These are phyloP conservation scores for Hypoxylon sp. DNA, from an alignment of 2,329 filamentous ascomycete species.

Conservation along the genomic window DNA sequence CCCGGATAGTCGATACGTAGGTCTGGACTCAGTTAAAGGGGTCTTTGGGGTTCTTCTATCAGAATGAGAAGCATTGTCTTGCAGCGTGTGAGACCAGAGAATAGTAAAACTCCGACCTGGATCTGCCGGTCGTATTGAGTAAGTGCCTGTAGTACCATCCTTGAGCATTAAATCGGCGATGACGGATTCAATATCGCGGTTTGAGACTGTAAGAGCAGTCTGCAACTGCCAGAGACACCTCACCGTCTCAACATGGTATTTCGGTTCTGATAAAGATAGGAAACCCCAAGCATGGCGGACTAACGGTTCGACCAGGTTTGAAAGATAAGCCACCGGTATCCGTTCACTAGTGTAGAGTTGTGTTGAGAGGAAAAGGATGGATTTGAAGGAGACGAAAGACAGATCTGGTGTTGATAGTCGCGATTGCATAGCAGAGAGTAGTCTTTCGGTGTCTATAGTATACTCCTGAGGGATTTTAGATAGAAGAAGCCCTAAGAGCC, in stretches of 20 bases:
- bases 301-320: constrained; percentile 75
- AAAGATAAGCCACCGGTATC: constrained; percentile 68
- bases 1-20: constrained; percentile 63
- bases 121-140: constrained; percentile 67
- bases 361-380: constrained; percentile 70
- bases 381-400: constrained; percentile 70
- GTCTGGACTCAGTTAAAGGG: constrained; percentile 54
- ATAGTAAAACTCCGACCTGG: constrained; percentile 79
- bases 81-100: constrained; percentile 85
- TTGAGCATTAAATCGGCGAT: constrained; percentile 78
- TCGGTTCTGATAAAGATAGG: constrained; percentile 84
- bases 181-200: constrained; percentile 84
- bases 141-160: constrained; percentile 63
- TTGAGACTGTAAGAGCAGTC: constrained; percentile 73
- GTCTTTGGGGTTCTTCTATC: constrained; percentile 61
- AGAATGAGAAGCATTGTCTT: constrained; percentile 66
- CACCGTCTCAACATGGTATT: constrained; percentile 94
- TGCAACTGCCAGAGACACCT: constrained; percentile 90
- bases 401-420: constrained; percentile 60
- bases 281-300: constrained; percentile 83
- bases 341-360: constrained; percentile 69
- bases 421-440: constrained; percentile 67
- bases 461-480: constrained; percentile 65
- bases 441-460: constrained; percentile 61
- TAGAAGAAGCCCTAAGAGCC: constrained; percentile 71